Percentiles rank a stretch among this genome's conserved stretches.
Evolutionary conservation across 192 early-diverging fungal species (phyloP).

Genomic region (Coemansia sp.): DNA sequence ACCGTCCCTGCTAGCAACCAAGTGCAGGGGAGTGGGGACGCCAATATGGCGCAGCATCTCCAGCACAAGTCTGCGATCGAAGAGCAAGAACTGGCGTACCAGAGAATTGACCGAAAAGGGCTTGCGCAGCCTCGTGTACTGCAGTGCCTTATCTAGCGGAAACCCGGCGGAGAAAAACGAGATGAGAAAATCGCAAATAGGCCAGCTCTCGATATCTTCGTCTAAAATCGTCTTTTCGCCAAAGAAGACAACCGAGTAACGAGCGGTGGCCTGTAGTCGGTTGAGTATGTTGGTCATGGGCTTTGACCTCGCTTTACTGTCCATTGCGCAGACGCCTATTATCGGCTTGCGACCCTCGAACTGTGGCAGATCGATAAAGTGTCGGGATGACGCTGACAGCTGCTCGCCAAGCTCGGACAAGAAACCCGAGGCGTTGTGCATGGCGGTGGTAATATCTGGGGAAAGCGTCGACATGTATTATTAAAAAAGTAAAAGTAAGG

Average conservation of each 20-base stretch:
- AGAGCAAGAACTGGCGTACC: conserved; percentile 80
- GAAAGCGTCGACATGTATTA: background rate
- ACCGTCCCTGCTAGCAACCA: conserved; percentile 72
- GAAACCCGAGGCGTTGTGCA: conserved; percentile 14
- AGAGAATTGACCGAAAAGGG: conserved; percentile 94
- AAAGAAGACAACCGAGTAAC: conserved; percentile 87
- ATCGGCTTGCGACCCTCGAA: conserved; percentile 47
- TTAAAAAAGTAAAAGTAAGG: background rate
- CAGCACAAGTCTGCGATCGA: conserved; percentile 89
- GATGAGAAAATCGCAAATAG: conserved; percentile 92
- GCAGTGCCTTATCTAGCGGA: conserved; percentile 89
- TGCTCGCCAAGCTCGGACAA: conserved; percentile 22
- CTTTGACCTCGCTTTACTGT: conserved; percentile 91
- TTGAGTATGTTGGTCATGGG: conserved; percentile 95
- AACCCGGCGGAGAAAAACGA: conserved; percentile 96
- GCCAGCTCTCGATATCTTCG: conserved; percentile 90
- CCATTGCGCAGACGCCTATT: conserved; percentile 90
- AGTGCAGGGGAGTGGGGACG: conserved; percentile 78
- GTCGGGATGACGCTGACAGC: conserved; percentile 21
- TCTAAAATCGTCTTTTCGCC: conserved; percentile 97
- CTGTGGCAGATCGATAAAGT: conserved; percentile 50
- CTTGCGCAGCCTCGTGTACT: conserved; percentile 78
- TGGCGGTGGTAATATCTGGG: background rate
- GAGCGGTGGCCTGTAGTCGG: conserved; percentile 61
- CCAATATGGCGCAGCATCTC: conserved; percentile 74